A percentile compares a stretch with the other conserved stretches of the same genome.
These are phyloP conservation scores for Pythium aristosporum DNA, from an alignment of 352 stramenopile species.

Conservation along the genomic window DNA sequence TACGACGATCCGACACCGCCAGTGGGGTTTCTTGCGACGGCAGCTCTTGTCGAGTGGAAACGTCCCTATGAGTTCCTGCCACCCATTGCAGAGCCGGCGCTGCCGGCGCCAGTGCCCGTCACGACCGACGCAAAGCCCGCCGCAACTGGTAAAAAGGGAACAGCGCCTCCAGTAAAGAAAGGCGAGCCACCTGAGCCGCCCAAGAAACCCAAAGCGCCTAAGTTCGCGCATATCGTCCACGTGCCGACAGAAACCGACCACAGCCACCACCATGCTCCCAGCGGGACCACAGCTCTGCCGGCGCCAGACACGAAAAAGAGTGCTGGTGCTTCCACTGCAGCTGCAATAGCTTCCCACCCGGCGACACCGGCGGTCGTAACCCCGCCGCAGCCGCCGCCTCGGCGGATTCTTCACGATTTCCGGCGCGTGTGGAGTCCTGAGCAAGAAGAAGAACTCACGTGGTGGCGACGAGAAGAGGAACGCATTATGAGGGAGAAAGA, in stretches of 20 bases:
- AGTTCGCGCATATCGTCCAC: slow-evolving; percentile 47
- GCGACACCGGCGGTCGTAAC: slow-evolving; percentile 5
- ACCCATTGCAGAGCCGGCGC: slow-evolving; percentile 36
- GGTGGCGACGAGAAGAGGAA: slow-evolving; percentile 55
- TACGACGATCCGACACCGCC: slow-evolving; percentile 45
- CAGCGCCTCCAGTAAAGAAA: slow-evolving; percentile 40
- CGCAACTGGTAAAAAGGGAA: slow-evolving; percentile 28
- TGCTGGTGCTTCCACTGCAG: neutral
- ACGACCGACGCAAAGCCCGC: slow-evolving; percentile 33
- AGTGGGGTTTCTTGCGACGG: slow-evolving; percentile 7
- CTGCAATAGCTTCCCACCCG: slow-evolving; percentile 11
- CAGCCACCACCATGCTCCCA: neutral
- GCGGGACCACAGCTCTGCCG: neutral
- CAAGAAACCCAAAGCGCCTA: slow-evolving; percentile 38
- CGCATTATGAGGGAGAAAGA: slow-evolving; percentile 53
- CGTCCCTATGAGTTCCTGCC: slow-evolving; percentile 59
- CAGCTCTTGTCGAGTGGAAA: slow-evolving; percentile 49
- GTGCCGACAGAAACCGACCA: slow-evolving; percentile 9
- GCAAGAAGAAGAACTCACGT: slow-evolving; percentile 42
- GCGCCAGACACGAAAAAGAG: slow-evolving; percentile 23
- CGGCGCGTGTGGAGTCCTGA: slow-evolving; percentile 64
- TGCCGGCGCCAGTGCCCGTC: slow-evolving; percentile 20
- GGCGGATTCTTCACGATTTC: slow-evolving; percentile 57
- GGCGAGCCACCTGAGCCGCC: slow-evolving; percentile 33
- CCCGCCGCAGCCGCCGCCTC: slow-evolving; percentile 11